Conservation (phyloP, 2,329 filamentous ascomycete genomes). For the Fusarium cicatricum region DNA sequence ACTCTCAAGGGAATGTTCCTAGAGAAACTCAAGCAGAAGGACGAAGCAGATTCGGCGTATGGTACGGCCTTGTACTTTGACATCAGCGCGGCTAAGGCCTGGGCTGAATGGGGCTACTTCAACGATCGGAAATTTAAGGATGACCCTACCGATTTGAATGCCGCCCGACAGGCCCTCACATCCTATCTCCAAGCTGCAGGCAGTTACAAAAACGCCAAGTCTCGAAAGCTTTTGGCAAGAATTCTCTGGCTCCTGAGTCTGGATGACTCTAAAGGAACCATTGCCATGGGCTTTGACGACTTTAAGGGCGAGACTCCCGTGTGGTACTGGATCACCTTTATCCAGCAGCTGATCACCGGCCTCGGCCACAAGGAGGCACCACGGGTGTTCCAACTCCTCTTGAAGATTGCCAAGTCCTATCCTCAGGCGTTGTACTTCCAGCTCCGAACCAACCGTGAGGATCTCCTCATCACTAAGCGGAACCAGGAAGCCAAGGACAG, state of each 20-base stretch:
- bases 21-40: constrained; percentile 88
- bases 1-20: constrained; percentile 99
- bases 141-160: constrained; percentile 80
- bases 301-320: constrained; percentile 98
- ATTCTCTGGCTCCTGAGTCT: constrained; percentile 96
- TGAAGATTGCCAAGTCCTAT: constrained; percentile 94
- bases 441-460: constrained; percentile 89
- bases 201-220: constrained; percentile 97
- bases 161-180: constrained; percentile 90
- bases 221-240: constrained; percentile 88
- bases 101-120: constrained; percentile 99
- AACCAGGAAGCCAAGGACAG: constrained; percentile 80
- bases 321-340: constrained; percentile 99
- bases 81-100: constrained; percentile 93
- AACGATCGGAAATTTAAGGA: constrained; percentile 97
- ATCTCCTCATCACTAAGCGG: constrained; percentile 93
- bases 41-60: constrained; percentile 92
- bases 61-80: constrained; percentile 96
- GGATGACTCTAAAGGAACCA: constrained; percentile 84
- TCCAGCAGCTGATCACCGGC: constrained; percentile 92
- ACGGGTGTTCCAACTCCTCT: constrained; percentile 84
- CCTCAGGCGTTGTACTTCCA: constrained; percentile 97
- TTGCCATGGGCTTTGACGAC: constrained; percentile 88
- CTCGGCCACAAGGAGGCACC: constrained; percentile 90
- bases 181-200: constrained; percentile 97